phyloP scores from a whole-genome alignment of 2,329 filamentous ascomycete species.

The Colletotrichum sp. region DNA sequence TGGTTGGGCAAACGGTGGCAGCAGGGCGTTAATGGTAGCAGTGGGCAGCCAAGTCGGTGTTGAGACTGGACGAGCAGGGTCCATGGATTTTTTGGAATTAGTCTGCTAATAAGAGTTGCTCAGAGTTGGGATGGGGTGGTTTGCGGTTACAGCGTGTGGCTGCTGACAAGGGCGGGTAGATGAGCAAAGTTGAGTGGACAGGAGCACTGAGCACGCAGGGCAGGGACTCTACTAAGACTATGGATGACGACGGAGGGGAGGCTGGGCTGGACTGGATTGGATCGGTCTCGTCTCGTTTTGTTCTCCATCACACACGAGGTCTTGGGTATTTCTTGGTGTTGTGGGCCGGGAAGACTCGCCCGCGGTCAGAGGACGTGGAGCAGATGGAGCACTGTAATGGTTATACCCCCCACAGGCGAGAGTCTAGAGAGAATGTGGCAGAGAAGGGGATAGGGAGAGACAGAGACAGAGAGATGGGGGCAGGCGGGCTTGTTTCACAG shows the following conservation, averaged over 20 bases:
- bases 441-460: neutral
- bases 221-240: neutral
- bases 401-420: neutral
- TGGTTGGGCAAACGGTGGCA: neutral
- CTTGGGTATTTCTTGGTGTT: neutral
- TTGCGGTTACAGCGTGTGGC: neutral
- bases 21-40: neutral
- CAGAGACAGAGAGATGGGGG: neutral
- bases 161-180: constrained; percentile 12
- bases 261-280: neutral
- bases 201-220: neutral
- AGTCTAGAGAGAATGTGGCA: neutral
- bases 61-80: neutral
- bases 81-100: neutral
- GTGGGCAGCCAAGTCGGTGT: neutral
- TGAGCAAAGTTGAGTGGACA: constrained; percentile 14
- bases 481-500: constrained; percentile 12
- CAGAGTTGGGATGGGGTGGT: neutral
- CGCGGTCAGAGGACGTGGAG: neutral
- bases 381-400: neutral
- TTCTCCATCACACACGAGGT: neutral
- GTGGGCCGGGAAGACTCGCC: constrained; percentile 13
- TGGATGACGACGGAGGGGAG: neutral
- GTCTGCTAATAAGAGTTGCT: neutral
- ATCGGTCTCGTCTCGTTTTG: neutral